Evolutionary conservation across 2,329 filamentous ascomycete genomes (phyloP).

Genomic region (Claviceps purpurea): DNA sequence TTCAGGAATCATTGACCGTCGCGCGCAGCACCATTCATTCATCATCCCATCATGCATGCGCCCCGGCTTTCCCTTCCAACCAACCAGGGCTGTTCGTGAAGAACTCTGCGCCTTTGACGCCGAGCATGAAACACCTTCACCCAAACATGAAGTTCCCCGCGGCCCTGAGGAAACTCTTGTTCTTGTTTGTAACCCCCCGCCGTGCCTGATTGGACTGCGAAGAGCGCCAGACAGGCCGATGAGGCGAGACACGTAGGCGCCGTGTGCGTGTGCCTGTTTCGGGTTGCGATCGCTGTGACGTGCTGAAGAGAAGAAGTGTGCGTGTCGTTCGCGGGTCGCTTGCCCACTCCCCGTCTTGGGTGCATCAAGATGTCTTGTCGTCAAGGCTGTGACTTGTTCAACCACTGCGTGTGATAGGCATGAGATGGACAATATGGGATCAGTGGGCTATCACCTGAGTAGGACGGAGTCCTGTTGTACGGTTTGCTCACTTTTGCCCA

Average conservation of each 20-base stretch:
- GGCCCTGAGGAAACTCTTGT: neutral
- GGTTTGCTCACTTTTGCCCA: neutral
- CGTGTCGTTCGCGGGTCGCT: constrained; percentile 1
- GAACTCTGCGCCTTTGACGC: neutral
- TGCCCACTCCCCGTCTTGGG: neutral
- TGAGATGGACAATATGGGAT: neutral
- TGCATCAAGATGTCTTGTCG: neutral
- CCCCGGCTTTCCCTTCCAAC: neutral
- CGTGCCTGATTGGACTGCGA: neutral
- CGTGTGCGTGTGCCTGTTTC: neutral
- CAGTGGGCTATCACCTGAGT: neutral
- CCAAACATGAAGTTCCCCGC: neutral
- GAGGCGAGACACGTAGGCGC: neutral
- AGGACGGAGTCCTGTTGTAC: neutral
- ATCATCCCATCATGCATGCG: neutral
- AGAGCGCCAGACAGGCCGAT: neutral
- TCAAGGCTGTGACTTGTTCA: neutral
- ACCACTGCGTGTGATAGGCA: neutral
- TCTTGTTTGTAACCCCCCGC: neutral
- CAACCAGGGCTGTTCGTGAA: neutral
- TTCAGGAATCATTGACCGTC: neutral
- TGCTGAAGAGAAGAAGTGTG: neutral
- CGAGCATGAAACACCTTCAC: constrained; percentile 4
- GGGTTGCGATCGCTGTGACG: neutral
- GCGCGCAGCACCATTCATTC: neutral